Evolutionary conservation across 2,329 filamentous ascomycete species (phyloP).

Genomic region (Lecanoromycetidae sp.): DNA sequence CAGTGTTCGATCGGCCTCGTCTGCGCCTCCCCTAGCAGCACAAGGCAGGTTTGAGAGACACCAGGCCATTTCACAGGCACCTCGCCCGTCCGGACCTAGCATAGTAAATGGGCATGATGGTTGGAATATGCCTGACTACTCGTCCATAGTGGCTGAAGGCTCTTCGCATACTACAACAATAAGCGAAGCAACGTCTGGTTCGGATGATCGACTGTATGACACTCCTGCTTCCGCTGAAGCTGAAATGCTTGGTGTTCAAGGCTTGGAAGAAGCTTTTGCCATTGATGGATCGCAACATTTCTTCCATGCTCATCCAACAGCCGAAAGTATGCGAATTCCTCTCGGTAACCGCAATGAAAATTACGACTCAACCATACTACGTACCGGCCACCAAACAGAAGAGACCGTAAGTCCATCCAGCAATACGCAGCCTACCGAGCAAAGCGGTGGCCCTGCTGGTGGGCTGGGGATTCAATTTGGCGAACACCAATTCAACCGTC

Average conservation of each 20-base stretch:
- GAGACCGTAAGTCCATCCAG: neutral
- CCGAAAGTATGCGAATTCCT: neutral
- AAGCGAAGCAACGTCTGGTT: constrained; percentile 32
- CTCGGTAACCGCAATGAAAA: neutral
- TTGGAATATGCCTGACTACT: constrained; percentile 26
- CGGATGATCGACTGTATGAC: constrained; percentile 22
- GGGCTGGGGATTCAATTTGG: constrained; percentile 15
- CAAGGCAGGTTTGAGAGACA: constrained; percentile 9
- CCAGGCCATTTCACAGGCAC: constrained; percentile 9
- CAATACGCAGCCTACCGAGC: neutral
- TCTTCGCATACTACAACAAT: constrained; percentile 28
- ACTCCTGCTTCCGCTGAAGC: constrained; percentile 8
- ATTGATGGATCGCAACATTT: constrained; percentile 4
- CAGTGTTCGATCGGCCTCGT: constrained; percentile 16
- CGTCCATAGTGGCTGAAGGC: constrained; percentile 26
- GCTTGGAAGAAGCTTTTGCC: constrained; percentile 7
- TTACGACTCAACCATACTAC: constrained; percentile 5
- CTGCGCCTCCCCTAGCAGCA: constrained; percentile 14
- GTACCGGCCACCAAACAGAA: neutral
- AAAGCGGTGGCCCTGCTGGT: neutral
- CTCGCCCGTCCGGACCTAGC: constrained; percentile 30
- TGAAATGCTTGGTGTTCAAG: neutral
- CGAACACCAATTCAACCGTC: constrained; percentile 11
- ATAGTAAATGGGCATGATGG: constrained; percentile 37
- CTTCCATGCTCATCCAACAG: constrained; percentile 6